Evolutionary conservation across 2,329 filamentous ascomycete genomes (phyloP).

Genomic region (Leptographium lundbergii): DNA sequence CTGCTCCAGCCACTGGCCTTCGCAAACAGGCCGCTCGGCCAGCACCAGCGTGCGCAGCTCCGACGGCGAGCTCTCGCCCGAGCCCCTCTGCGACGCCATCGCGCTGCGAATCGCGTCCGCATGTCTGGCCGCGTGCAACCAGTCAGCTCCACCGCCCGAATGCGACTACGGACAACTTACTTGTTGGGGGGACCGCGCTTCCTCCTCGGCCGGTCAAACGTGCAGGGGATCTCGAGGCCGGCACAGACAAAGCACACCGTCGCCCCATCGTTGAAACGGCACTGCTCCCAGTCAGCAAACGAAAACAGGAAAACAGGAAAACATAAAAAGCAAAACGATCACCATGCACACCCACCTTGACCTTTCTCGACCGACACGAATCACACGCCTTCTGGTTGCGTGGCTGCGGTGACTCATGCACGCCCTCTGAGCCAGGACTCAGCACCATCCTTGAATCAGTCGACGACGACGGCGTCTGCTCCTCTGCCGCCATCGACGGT

Average conservation of each 20-base stretch:
- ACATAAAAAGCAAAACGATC: too few relatives aligned
- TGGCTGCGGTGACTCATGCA: neutral
- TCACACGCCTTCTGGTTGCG: constrained; percentile 19
- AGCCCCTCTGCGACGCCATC: neutral
- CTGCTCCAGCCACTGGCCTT: neutral
- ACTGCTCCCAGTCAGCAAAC: constrained; percentile 7
- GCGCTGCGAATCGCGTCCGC: neutral
- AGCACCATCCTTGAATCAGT: neutral
- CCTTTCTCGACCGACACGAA: constrained; percentile 17
- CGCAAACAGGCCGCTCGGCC: neutral
- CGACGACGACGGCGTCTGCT: neutral
- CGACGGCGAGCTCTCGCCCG: neutral
- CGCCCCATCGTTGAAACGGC: constrained; percentile 6
- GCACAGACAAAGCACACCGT: constrained; percentile 14
- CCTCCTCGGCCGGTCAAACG: constrained; percentile 15
- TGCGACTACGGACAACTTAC: neutral
- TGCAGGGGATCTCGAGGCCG: constrained; percentile 16
- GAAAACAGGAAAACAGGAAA: too few relatives aligned
- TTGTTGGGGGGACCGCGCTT: constrained; percentile 16
- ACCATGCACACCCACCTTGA: constrained; percentile 6
- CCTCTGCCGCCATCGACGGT: neutral
- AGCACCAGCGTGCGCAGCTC: neutral
- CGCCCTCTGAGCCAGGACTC: neutral
- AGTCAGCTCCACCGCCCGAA: neutral
- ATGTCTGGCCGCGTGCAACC: neutral